phyloP scores from a whole-genome alignment of 2,329 filamentous ascomycete genomes.

The Arthrobotrys megalospora region DNA sequence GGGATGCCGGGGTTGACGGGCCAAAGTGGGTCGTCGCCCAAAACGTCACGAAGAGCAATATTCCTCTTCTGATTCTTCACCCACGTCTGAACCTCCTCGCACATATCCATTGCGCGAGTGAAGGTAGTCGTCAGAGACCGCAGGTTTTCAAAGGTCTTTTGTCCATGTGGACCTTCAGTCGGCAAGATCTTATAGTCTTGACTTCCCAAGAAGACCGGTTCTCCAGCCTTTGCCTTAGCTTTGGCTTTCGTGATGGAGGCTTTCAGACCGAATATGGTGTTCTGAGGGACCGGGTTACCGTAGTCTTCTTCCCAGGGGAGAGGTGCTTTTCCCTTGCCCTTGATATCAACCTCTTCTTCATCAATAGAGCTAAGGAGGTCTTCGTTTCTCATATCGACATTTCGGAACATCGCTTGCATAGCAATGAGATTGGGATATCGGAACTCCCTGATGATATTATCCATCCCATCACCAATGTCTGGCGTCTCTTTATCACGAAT shows the following conservation, averaged over 20 bases:
- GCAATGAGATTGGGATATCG: constrained; percentile 18
- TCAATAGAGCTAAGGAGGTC: background rate
- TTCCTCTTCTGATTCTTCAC: constrained; percentile 25
- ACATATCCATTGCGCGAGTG: constrained; percentile 30
- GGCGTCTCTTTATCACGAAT: constrained; percentile 21
- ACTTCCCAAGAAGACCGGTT: constrained; percentile 43
- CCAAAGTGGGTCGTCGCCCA: constrained; percentile 12
- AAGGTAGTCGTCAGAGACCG: background rate
- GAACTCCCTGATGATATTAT: constrained; percentile 10
- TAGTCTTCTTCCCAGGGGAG: background rate
- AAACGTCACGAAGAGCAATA: constrained; percentile 5
- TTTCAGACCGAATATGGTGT: background rate
- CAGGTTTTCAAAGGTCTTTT: constrained; percentile 6
- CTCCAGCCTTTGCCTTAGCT: background rate
- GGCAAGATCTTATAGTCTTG: constrained; percentile 35
- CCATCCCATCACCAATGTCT: background rate
- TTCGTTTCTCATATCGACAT: constrained; percentile 23
- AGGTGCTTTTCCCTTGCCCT: background rate
- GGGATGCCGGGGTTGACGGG: background rate
- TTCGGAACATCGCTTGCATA: constrained; percentile 34
- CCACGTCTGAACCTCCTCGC: constrained; percentile 33
- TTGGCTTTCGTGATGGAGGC: background rate
- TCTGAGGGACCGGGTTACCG: background rate
- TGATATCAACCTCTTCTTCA: background rate
- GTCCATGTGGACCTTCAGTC: background rate